These are phyloP conservation scores for Tagetes patula DNA, from an alignment of 129 eudicot species.

Conservation along the genomic window DNA sequence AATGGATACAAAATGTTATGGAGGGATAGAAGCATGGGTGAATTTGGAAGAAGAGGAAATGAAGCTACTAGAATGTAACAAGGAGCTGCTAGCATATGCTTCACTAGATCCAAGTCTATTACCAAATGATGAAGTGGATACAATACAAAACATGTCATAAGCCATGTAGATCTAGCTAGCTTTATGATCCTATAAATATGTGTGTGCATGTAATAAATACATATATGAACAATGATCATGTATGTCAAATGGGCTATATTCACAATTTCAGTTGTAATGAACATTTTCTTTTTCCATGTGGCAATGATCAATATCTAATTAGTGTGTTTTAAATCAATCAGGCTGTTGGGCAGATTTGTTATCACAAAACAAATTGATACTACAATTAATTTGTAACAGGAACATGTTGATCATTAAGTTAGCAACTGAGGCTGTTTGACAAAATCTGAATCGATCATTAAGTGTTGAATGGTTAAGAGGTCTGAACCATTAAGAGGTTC, in stretches of 20 bases:
- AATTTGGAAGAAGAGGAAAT: conserved; percentile 29
- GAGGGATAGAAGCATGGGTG: conserved; percentile 46
- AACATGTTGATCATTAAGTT: no score
- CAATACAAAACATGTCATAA: no score
- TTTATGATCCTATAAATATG: not conserved
- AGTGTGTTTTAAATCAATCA: no score
- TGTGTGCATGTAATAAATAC: not conserved
- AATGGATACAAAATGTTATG: conserved; percentile 31
- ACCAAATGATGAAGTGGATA: not conserved
- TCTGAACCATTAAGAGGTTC: no score
- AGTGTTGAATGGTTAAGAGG: no score
- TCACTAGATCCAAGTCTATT: conserved; percentile 24
- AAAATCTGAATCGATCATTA: no score
- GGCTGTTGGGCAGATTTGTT: no score
- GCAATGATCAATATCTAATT: no score
- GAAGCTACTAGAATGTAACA: conserved; percentile 15
- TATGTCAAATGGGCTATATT: no score
- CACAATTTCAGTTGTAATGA: not conserved
- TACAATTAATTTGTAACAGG: no score
- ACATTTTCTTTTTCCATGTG: not conserved
- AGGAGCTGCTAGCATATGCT: conserved; percentile 23
- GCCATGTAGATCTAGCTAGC: not conserved
- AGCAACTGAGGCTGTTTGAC: no score
- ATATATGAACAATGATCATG: not conserved
- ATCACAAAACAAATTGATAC: no score